These are phyloP conservation scores for Sugiyamaella neomexicana DNA, from an alignment of 1,139 yeast species.

Conservation along the genomic window DNA sequence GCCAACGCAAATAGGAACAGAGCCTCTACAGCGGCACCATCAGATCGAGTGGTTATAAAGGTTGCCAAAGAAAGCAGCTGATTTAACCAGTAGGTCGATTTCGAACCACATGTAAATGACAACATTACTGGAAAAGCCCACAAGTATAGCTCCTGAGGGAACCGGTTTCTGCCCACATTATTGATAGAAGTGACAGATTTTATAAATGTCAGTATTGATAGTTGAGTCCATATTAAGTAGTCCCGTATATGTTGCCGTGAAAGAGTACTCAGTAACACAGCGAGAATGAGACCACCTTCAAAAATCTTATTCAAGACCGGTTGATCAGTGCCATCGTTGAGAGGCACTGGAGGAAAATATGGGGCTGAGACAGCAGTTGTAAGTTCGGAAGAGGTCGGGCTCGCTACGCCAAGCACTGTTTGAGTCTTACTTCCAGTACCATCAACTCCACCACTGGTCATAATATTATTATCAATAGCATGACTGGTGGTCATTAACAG, in stretches of 20 bases:
- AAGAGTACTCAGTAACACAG: conserved; percentile 10
- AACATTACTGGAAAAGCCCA: conserved; percentile 30
- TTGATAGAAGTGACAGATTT: not conserved
- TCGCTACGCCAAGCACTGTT: not conserved
- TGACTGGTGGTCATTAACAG: not conserved
- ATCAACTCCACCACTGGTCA: not conserved
- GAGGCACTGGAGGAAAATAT: not conserved
- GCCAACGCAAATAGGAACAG: not conserved
- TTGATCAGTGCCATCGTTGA: conserved; percentile 18
- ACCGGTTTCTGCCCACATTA: not conserved
- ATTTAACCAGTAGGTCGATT: conserved; percentile 18
- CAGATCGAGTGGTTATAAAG: conserved; percentile 18
- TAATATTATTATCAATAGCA: not conserved
- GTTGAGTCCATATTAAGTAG: conserved; percentile 17
- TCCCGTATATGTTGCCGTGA: conserved; percentile 2
- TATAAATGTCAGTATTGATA: conserved; percentile 17
- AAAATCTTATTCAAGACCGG: conserved; percentile 15
- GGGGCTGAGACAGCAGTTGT: not conserved
- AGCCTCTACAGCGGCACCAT: conserved; percentile 11
- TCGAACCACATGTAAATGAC: conserved; percentile 14
- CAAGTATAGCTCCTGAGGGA: conserved; percentile 25
- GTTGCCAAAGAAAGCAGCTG: conserved; percentile 22
- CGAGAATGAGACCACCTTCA: conserved; percentile 16
- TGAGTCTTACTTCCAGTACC: not conserved
- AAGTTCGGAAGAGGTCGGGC: not conserved